These are phyloP conservation scores for Eucommia ulmoides DNA, from an alignment of 257 asterid species.

Conservation along the genomic window DNA sequence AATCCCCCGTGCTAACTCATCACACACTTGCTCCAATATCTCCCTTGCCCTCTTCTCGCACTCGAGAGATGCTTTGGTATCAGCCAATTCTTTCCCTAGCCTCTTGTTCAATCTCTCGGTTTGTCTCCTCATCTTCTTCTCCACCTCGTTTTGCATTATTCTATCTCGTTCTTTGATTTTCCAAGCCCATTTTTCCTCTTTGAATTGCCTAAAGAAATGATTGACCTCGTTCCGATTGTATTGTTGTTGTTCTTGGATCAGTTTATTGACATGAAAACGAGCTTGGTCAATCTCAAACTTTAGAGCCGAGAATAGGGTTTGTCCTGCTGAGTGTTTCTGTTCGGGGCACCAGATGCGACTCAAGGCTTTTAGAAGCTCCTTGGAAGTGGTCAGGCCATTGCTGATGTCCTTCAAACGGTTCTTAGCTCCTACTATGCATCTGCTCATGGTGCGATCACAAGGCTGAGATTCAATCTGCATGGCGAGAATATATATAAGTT, in stretches of 20 bases:
- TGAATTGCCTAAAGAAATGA: constrained; percentile 37
- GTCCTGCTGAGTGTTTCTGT: background rate
- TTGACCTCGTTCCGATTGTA: constrained; percentile 34
- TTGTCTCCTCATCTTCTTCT: constrained; percentile 80
- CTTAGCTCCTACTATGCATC: background rate
- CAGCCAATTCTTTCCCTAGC: constrained; percentile 76
- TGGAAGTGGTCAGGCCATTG: background rate
- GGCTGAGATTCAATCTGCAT: background rate
- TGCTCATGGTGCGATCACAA: background rate
- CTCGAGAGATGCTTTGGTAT: constrained; percentile 50
- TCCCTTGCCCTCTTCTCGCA: constrained; percentile 67
- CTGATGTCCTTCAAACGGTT: background rate
- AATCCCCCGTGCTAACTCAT: constrained; percentile 74
- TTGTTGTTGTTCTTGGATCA: constrained; percentile 42
- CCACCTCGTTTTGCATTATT: constrained; percentile 33
- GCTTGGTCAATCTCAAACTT: background rate
- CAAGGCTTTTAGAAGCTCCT: background rate
- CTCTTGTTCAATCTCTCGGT: constrained; percentile 82
- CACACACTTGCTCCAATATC: constrained; percentile 77
- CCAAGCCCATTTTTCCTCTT: constrained; percentile 54
- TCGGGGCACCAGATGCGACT: background rate
- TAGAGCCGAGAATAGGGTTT: background rate
- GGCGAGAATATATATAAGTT: background rate
- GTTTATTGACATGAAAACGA: background rate
- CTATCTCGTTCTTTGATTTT: constrained; percentile 65